These are phyloP conservation scores for Acorus gramineus DNA, from an alignment of 106 monocot genomes.

Conservation along the genomic window DNA sequence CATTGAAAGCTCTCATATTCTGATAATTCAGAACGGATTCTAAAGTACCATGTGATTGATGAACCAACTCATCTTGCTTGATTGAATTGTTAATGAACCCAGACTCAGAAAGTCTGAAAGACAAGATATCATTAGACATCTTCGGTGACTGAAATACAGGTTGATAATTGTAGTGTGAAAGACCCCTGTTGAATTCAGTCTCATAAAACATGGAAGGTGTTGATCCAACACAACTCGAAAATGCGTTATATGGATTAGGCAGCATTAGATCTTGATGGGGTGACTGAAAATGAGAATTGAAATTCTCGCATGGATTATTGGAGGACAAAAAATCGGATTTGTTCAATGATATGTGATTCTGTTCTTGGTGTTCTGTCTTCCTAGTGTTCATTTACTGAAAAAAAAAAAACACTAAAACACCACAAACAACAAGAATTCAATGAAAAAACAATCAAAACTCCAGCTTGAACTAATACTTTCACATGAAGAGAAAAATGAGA, in stretches of 20 bases:
- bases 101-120: background rate
- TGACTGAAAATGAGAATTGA: slow-evolving; percentile 1
- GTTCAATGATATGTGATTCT: background rate
- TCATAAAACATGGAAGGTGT: slow-evolving; percentile 25
- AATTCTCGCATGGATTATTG: slow-evolving; percentile 1
- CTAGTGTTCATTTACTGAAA: slow-evolving; percentile 6
- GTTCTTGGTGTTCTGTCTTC: background rate
- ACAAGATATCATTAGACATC: slow-evolving; percentile 1
- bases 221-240: slow-evolving; percentile 21
- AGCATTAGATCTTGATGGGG: background rate
- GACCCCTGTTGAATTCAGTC: slow-evolving; percentile 24
- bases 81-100: background rate
- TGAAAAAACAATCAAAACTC: background rate
- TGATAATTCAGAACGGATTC: slow-evolving; percentile 23
- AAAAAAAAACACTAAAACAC: background rate
- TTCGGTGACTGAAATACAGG: slow-evolving; percentile 3
- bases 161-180: slow-evolving; percentile 30
- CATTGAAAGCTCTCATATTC: slow-evolving; percentile 5
- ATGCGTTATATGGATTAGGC: background rate
- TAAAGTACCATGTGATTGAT: slow-evolving; percentile 6
- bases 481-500: too few relatives aligned
- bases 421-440: slow-evolving; percentile 4
- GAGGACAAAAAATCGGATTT: background rate
- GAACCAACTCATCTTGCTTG: slow-evolving; percentile 4
- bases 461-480: background rate